Base-by-base conservation (phyloP, 2,329 filamentous ascomycete species). In the Coniochaeta sp. region DNA sequence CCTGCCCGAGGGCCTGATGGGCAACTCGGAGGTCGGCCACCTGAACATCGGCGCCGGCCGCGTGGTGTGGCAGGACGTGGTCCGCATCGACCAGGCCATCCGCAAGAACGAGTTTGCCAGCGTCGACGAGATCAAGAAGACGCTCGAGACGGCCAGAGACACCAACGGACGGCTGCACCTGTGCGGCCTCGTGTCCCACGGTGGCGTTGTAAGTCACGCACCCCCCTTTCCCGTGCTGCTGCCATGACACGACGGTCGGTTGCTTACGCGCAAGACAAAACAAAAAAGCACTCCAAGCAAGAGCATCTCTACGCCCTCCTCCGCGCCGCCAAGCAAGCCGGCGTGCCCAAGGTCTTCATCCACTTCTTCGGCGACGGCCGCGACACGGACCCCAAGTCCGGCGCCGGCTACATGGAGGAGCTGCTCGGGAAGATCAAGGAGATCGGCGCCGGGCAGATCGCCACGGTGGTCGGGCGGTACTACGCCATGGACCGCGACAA, bases 401-500 rank as follows among this genome's bases (percentile, higher is more conserved):
- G 90, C 60, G 88, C 86, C 55, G 89, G 83, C 56, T 96, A 96
- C 77, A 87, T 99, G 86, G 81, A 96, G 77, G 85, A 93, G 73
- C 83, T 99, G 38, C 76, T 97, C 62, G 86, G 89, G 61, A 89
- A 87, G 68, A 85, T 85, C 65, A 87, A 95, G 77, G 91, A 98
- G 75, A 84, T 96, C 66, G 93, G 91, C 52, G 77, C 89, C 64
- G 95, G 93, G 66, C 84, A 97, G 76, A 85, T 99, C 65, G 93
- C 91, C 34, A 97, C 95, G 40, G 85, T 98, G 55, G 93, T 98
- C 62, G 95, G 95, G 62, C 88, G 93, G 68, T 99, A 98, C 87
- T 99, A 90, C 76, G 91, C 92, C 77, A 99, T 99, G 95, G 95
- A 99, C 81, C 93, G 95, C 68, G 95, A 99, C 76, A 98, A 98